phyloP scores from a whole-genome alignment of 192 early-diverging fungal genomes.

The Coemansia sp. region DNA sequence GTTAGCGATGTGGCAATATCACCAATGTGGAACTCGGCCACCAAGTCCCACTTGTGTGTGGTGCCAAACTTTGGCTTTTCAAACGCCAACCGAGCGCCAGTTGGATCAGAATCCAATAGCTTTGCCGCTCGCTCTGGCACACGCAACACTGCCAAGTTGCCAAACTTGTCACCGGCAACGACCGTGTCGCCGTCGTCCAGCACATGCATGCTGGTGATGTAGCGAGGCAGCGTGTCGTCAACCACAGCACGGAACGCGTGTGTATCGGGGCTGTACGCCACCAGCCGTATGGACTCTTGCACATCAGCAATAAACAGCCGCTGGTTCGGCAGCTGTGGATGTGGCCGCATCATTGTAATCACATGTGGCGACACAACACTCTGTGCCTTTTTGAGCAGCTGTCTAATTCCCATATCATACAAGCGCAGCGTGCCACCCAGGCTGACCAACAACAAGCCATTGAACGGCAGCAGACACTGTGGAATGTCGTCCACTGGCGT shows the following conservation, averaged over 20 bases:
- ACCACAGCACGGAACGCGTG: constrained; percentile 89
- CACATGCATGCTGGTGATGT: constrained; percentile 67
- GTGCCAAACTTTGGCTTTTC: constrained; percentile 80
- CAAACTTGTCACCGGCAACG: constrained; percentile 95
- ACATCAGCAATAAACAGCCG: constrained; percentile 85
- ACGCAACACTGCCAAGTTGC: constrained; percentile 82
- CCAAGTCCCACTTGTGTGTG: constrained; percentile 63
- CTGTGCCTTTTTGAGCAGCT: constrained; percentile 89
- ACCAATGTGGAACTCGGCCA: constrained; percentile 82
- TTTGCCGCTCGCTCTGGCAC: constrained; percentile 63
- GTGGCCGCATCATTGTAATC: constrained; percentile 67
- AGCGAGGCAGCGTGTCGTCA: constrained; percentile 88
- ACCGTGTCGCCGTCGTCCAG: constrained; percentile 94
- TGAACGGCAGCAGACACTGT: constrained; percentile 78
- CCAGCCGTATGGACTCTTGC: constrained; percentile 84
- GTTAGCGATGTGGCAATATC: constrained; percentile 68
- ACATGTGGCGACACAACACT: constrained; percentile 59
- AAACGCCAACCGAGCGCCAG: constrained; percentile 76
- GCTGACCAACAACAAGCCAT: constrained; percentile 85
- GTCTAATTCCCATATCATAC: constrained; percentile 89
- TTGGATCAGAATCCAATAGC: constrained; percentile 85
- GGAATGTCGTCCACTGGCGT: constrained; percentile 58
- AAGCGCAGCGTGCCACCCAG: constrained; percentile 84
- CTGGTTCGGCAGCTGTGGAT: constrained; percentile 64
- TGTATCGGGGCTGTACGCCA: constrained; percentile 66